Conservation (phyloP, 768 basidiomycete species). For the Postia placenta region DNA sequence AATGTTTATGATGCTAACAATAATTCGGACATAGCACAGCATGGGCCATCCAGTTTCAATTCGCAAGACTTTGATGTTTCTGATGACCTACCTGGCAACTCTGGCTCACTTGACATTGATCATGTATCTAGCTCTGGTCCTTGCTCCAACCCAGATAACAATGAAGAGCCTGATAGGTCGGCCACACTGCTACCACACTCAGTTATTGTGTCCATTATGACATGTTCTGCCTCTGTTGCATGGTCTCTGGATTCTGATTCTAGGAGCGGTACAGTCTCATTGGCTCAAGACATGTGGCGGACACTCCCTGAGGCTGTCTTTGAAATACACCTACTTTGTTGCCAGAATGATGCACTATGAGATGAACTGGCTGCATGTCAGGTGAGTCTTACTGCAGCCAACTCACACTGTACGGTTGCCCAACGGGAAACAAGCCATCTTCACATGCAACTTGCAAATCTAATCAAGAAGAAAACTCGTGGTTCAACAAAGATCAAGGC, state of each 20-base stretch:
- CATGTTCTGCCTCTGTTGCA: not conserved
- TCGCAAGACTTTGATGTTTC: not conserved
- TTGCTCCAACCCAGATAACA: no score
- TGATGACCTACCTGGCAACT: not conserved
- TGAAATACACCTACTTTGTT: not conserved
- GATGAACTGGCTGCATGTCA: not conserved
- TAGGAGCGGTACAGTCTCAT: not conserved
- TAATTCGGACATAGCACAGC: no score
- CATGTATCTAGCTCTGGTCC: no score
- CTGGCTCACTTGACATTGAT: no score
- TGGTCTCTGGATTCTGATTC: not conserved
- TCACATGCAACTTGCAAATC: not conserved
- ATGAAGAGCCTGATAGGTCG: not conserved
- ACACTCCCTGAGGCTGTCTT: not conserved
- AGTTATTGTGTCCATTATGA: no score
- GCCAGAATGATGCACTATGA: not conserved
- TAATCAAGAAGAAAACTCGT: not conserved
- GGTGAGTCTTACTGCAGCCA: not conserved
- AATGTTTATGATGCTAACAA: no score
- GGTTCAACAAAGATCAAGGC: not conserved
- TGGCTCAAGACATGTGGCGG: not conserved
- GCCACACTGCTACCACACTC: not conserved
- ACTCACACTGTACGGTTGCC: not conserved
- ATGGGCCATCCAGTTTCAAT: not conserved
- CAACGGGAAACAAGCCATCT: not conserved